Percentiles rank a stretch among this genome's conserved stretches.
Evolutionary conservation across 331 rosid species (phyloP).

Genomic region (Quercus phellos): DNA sequence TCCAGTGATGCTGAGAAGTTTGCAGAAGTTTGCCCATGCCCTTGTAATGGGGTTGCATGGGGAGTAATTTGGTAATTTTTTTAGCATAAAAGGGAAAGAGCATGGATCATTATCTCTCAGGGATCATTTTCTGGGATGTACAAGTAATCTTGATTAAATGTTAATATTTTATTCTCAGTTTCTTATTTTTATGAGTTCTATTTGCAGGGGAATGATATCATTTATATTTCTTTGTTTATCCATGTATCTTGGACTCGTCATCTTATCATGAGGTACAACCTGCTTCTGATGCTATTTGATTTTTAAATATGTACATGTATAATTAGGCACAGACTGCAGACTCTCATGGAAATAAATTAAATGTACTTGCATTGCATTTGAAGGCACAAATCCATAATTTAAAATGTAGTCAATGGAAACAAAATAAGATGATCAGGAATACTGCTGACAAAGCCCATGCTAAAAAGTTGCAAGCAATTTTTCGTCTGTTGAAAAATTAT

Average conservation of each 20-base stretch:
- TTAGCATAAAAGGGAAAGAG: background rate
- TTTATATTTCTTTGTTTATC: constrained; percentile 59
- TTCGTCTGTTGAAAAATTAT: background rate
- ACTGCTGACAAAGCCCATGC: background rate
- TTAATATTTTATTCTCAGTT: background rate
- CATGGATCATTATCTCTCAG: background rate
- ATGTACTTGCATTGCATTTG: background rate
- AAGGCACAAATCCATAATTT: background rate
- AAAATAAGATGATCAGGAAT: background rate
- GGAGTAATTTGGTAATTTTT: constrained; percentile 86
- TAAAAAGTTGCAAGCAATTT: background rate
- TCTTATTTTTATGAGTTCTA: constrained; percentile 13
- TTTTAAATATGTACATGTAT: background rate
- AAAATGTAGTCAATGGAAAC: background rate
- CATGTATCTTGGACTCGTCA: constrained; percentile 77
- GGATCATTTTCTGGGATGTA: background rate
- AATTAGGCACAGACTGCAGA: background rate
- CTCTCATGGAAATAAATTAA: background rate
- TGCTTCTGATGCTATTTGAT: background rate
- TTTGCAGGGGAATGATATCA: constrained; percentile 86
- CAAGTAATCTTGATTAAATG: background rate
- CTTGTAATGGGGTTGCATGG: constrained; percentile 88
- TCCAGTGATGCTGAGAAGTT: constrained; percentile 97
- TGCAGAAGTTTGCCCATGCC: constrained; percentile 95
- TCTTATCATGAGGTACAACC: constrained; percentile 75